These are phyloP conservation scores for Kockiozyma suomiensis DNA, from an alignment of 805 yeast genomes.

Conservation along the genomic window DNA sequence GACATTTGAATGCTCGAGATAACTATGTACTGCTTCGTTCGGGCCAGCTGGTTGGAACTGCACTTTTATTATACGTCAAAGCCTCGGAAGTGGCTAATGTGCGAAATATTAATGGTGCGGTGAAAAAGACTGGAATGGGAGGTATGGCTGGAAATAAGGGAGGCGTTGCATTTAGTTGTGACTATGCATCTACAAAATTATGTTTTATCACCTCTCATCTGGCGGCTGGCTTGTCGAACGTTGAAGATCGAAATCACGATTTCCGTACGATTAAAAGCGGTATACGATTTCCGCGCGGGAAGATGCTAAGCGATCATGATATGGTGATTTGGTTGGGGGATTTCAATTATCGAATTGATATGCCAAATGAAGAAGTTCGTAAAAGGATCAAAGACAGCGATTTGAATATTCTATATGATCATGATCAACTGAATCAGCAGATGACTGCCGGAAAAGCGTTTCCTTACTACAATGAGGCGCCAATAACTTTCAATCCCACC, in stretches of 20 bases:
- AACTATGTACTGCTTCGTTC: conserved; percentile 71
- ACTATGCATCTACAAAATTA: conserved; percentile 75
- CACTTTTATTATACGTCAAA: conserved; percentile 70
- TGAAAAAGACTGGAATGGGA: conserved; percentile 92
- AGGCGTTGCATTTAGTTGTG: conserved; percentile 88
- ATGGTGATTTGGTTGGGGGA: conserved; percentile 94
- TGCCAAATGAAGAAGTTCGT: conserved; percentile 76
- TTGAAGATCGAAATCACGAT: conserved; percentile 84
- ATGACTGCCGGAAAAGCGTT: conserved; percentile 73
- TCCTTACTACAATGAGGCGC: conserved; percentile 73
- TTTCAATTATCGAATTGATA: conserved; percentile 75
- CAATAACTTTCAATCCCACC: conserved; percentile 81
- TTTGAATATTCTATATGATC: conserved; percentile 55
- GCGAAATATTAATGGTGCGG: conserved; percentile 89
- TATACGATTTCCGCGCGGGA: conserved; percentile 74
- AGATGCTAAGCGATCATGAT: conserved; percentile 79
- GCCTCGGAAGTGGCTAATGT: conserved; percentile 60
- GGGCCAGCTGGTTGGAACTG: conserved; percentile 89
- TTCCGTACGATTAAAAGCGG: conserved; percentile 75
- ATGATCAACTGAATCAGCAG: conserved; percentile 79
- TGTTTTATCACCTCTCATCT: conserved; percentile 88
- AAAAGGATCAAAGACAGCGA: conserved; percentile 52
- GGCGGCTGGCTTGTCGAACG: conserved; percentile 86
- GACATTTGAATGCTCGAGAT: conserved; percentile 61
- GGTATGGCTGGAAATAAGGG: conserved; percentile 98